Percentiles rank a stretch among this genome's conserved stretches.
Conservation (phyloP, 73 alveolate genomes). For the Paramecium sexaurelia region DNA sequence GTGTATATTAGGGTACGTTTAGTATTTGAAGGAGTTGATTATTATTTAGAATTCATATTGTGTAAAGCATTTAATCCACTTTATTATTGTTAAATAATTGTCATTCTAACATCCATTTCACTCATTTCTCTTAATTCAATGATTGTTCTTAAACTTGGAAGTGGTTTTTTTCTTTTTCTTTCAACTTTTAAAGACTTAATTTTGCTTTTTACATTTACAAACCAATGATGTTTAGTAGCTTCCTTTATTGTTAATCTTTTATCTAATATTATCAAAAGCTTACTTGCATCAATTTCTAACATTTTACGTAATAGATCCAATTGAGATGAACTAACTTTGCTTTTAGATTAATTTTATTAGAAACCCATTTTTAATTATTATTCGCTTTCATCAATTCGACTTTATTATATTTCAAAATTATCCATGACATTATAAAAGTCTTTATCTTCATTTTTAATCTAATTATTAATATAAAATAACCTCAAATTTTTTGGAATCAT, state of each 20-base stretch:
- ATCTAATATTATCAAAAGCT: not conserved
- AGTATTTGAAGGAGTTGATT: not conserved
- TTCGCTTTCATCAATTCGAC: constrained; percentile 7
- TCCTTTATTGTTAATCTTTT: constrained; percentile 52
- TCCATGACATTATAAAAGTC: constrained; percentile 57
- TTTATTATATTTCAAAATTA: not conserved
- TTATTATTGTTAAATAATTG: constrained; percentile 19
- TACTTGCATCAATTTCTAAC: constrained; percentile 4
- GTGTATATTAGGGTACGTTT: constrained; percentile 13
- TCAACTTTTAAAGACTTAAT: constrained; percentile 45
- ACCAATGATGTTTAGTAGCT: constrained; percentile 60
- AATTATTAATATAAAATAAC: not conserved
- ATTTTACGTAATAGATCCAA: constrained; percentile 39
- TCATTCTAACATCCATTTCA: constrained; percentile 58
- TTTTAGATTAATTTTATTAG: not conserved
- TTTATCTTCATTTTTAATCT: constrained; percentile 23
- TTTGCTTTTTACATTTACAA: constrained; percentile 48
- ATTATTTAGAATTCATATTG: not conserved
- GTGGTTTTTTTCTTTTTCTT: constrained; percentile 56
- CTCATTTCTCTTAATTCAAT: constrained; percentile 45
- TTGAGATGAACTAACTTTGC: not conserved
- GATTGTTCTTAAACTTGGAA: constrained; percentile 33
- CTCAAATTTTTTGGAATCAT: constrained; percentile 25
- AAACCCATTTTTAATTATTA: not conserved
- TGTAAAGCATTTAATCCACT: constrained; percentile 22